These are phyloP conservation scores for Solanum clarkiae DNA, from an alignment of 257 asterid species.

Conservation along the genomic window DNA sequence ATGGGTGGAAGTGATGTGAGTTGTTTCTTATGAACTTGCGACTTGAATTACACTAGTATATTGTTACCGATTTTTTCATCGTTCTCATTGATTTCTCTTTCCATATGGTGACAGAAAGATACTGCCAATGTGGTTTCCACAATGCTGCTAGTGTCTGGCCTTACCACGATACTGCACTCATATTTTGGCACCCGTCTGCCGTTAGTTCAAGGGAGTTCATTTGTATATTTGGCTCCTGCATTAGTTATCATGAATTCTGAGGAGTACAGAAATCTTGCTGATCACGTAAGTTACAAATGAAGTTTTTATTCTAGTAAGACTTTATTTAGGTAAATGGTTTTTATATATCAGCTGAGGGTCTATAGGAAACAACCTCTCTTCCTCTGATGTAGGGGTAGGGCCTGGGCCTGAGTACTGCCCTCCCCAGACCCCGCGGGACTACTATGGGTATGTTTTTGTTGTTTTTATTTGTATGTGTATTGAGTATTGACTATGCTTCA, in stretches of 20 bases:
- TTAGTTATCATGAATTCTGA: slow-evolving; percentile 78
- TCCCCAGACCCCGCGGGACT: too few species aligned
- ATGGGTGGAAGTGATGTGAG: slow-evolving; percentile 99
- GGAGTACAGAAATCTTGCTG: slow-evolving; percentile 79
- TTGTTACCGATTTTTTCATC: not conserved
- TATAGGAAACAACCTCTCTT: not conserved
- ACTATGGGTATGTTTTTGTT: too few species aligned
- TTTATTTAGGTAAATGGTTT: not conserved
- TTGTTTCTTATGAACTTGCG: not conserved
- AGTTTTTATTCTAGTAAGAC: not conserved
- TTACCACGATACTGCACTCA: slow-evolving; percentile 69
- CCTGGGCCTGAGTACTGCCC: too few species aligned
- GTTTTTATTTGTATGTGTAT: too few species aligned
- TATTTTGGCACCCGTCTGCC: slow-evolving; percentile 91
- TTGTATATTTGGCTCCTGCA: slow-evolving; percentile 93
- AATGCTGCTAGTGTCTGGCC: slow-evolving; percentile 78
- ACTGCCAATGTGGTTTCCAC: slow-evolving; percentile 88
- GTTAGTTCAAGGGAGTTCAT: slow-evolving; percentile 95
- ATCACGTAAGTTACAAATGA: slow-evolving; percentile 46
- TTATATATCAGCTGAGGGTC: not conserved
- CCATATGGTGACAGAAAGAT: slow-evolving; percentile 57
- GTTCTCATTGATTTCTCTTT: slow-evolving; percentile 1
- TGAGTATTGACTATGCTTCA: not conserved
- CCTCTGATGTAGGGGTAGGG: too few species aligned
- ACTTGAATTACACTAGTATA: not conserved